Evolutionary conservation across 805 yeast genomes (phyloP).

Genomic region (Pichia cabralensis): DNA sequence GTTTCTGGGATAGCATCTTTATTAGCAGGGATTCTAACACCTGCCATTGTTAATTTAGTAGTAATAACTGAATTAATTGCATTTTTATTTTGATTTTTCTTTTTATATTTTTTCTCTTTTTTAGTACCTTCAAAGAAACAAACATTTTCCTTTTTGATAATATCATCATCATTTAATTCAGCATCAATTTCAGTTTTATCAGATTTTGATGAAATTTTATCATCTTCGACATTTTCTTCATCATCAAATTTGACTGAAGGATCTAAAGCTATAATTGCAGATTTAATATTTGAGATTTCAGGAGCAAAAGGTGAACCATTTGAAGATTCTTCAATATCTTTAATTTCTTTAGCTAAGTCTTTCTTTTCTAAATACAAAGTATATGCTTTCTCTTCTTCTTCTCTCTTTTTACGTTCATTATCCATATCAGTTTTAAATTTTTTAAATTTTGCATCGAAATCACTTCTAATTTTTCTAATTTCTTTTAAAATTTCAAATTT

Average conservation of each 20-base stretch:
- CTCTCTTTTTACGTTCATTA: constrained; percentile 59
- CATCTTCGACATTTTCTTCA: constrained; percentile 11
- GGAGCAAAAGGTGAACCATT: constrained; percentile 69
- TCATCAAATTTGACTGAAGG: constrained; percentile 61
- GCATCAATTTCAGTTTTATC: constrained; percentile 34
- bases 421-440: constrained; percentile 60
- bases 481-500: constrained; percentile 59
- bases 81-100: constrained; percentile 34
- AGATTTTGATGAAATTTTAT: constrained; percentile 10
- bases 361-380: constrained; percentile 42
- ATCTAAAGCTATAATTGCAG: constrained; percentile 64
- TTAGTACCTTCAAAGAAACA: constrained; percentile 41
- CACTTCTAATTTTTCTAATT: constrained; percentile 60
- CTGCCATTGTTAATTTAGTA: constrained; percentile 64
- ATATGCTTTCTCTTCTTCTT: constrained; percentile 51
- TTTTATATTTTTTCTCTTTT: constrained; percentile 33
- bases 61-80: constrained; percentile 74
- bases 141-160: constrained; percentile 50
- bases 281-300: constrained; percentile 70
- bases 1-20: constrained; percentile 61
- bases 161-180: constrained; percentile 52
- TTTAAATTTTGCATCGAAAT: constrained; percentile 65
- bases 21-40: constrained; percentile 68
- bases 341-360: constrained; percentile 47
- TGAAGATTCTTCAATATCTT: constrained; percentile 62